Conservation (phyloP, 2,329 filamentous ascomycete genomes). For the Fusarium neocosmosporiellum region DNA sequence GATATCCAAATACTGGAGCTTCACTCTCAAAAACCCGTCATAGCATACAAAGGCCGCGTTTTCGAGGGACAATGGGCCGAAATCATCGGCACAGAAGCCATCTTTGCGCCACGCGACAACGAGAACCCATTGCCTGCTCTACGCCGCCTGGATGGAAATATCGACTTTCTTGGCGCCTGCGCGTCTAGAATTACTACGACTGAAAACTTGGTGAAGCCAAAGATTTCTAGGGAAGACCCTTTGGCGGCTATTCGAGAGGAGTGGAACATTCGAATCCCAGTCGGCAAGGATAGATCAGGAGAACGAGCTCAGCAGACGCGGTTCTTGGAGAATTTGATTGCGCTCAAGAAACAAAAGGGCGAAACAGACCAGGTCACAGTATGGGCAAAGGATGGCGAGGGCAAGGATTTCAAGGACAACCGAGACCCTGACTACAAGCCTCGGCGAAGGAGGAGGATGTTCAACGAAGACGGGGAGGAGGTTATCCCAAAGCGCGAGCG, state of each 20-base stretch:
- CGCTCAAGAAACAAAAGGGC: slow-evolving; percentile 71
- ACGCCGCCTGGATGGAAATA: slow-evolving; percentile 65
- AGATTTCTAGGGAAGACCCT: slow-evolving; percentile 48
- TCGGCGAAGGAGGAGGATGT: slow-evolving; percentile 42
- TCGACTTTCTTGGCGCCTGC: slow-evolving; percentile 79
- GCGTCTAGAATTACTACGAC: slow-evolving; percentile 76
- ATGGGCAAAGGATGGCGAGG: slow-evolving; percentile 59
- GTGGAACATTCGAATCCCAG: slow-evolving; percentile 58
- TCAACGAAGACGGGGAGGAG: slow-evolving; percentile 43
- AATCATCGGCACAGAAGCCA: slow-evolving; percentile 84
- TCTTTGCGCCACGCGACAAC: slow-evolving; percentile 70
- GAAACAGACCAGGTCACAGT: slow-evolving; percentile 75
- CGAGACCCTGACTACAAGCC: slow-evolving; percentile 55
- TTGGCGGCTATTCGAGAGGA: slow-evolving; percentile 55
- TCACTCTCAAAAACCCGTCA: slow-evolving; percentile 78
- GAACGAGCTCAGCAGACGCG: slow-evolving; percentile 60
- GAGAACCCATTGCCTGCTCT: slow-evolving; percentile 61
- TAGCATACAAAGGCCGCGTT: slow-evolving; percentile 82
- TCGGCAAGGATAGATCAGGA: slow-evolving; percentile 59
- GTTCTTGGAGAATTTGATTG: slow-evolving; percentile 75
- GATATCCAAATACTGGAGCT: slow-evolving; percentile 86
- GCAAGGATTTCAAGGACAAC: slow-evolving; percentile 55
- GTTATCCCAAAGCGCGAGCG: slow-evolving; percentile 35
- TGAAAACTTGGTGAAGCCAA: slow-evolving; percentile 69
- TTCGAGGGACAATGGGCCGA: slow-evolving; percentile 86